Base-by-base conservation (phyloP, 768 basidiomycete species). In the Rhodotorula sphaerocarpa region DNA sequence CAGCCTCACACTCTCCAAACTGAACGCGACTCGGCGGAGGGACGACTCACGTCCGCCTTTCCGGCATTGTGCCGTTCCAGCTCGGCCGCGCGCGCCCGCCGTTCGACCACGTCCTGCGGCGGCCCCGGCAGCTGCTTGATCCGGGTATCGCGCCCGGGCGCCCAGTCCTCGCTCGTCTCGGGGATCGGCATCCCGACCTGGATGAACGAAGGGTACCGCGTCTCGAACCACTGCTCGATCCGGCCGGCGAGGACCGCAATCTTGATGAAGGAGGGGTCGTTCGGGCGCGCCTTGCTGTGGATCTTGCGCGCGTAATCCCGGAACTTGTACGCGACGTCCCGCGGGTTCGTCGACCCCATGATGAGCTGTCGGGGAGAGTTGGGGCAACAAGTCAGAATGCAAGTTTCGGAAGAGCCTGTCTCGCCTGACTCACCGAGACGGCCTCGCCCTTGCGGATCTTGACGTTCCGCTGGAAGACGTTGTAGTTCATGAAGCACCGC, bases 221-320 rank as follows among this genome's bases (percentile, higher is more conserved):
- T 86, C 75, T 96, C 93, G 60, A 79, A 84, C 93, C 93, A 97
- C 76, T 85, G 83, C 71, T 96, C 92, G 74, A 97, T 88, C 89
- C 86, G 86, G 65, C 87, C 85, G 68, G 88, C 91, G 20, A 85
- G 84, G 55, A 95, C 80, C 44, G 86, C 86, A 64, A 97, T 76
- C 48, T 81, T 82, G 65, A 96, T 78, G 78, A 86, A 90, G 76
- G 83, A 87, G 45, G 93, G 93, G 75, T 97, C 93, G 47, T 84
- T 79, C 15, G 87, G 84, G 43, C 80, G 73, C 0, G 86, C 83
- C 72, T 86, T 88, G 41, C 82, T 79, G 76, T 96, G 91, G 65
- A 97, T 93, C 67, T 79, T 80, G 27, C 87, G 83, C 1, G 84
- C 83, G 72, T 85, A 88, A 33, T 86, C 82, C 33, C 84, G 83